A percentile compares a stretch with the other conserved stretches of the same genome.
Conservation (phyloP, 2,329 filamentous ascomycete genomes). For the Colletotrichum cordylinicola region DNA sequence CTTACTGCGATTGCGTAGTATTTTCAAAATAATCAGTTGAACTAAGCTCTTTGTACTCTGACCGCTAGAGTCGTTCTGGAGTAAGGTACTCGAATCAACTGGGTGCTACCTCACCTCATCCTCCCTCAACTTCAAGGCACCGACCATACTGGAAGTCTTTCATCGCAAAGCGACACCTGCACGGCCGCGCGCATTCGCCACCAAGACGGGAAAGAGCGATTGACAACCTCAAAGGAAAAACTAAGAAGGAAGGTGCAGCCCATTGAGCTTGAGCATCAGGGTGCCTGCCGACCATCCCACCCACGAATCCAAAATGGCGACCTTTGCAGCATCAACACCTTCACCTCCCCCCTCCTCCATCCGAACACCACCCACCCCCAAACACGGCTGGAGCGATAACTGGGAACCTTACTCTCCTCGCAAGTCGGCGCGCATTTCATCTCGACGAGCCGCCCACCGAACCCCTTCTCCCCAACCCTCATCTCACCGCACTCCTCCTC, state of each 20-base stretch:
- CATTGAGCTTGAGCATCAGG: background rate
- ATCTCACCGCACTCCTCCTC: slow-evolving; percentile 40
- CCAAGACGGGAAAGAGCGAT: background rate
- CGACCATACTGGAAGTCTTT: background rate
- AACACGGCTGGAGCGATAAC: slow-evolving; percentile 69
- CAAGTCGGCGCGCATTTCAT: slow-evolving; percentile 70
- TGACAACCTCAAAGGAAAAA: background rate
- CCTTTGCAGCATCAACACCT: slow-evolving; percentile 57
- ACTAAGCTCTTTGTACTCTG: background rate
- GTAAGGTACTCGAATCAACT: background rate
- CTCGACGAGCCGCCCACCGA: slow-evolving; percentile 55
- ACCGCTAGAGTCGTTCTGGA: background rate
- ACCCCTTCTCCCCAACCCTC: slow-evolving; percentile 59
- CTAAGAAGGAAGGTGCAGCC: slow-evolving; percentile 1
- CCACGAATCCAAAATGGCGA: slow-evolving; percentile 15
- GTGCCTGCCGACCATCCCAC: slow-evolving; percentile 4
- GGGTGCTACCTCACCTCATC: background rate
- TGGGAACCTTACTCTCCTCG: slow-evolving; percentile 78
- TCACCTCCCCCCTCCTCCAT: slow-evolving; percentile 64
- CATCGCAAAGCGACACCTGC: background rate
- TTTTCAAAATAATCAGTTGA: background rate
- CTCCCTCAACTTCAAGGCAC: background rate
- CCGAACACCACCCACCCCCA: slow-evolving; percentile 73
- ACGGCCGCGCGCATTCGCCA: background rate
- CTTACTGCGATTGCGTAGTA: background rate